These are phyloP conservation scores for Protostelium mycophagum DNA, from an alignment of 78 protist genomes.

Conservation along the genomic window DNA sequence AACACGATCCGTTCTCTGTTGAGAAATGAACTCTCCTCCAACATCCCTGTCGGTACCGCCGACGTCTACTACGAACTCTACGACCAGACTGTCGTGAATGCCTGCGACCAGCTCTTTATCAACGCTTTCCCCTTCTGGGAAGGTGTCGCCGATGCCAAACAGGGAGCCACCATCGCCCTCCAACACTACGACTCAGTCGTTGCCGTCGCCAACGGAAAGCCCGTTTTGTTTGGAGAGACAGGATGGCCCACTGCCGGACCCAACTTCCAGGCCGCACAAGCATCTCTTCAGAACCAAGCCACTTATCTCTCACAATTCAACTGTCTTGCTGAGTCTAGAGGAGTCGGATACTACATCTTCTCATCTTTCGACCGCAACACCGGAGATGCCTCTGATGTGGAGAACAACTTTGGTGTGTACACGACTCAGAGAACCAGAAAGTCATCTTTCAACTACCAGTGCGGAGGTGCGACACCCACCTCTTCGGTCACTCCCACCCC, in stretches of 20 bases:
- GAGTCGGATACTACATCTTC: not conserved
- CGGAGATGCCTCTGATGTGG: not conserved
- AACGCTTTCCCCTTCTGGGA: not conserved
- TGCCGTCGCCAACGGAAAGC: not conserved
- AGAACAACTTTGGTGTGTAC: not conserved
- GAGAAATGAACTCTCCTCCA: not conserved
- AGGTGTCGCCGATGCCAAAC: not conserved
- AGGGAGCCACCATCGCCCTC: not conserved
- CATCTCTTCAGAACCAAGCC: not conserved
- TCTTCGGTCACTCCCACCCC: not conserved
- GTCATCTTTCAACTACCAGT: not conserved
- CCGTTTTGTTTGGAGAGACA: not conserved
- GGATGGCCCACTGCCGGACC: not conserved
- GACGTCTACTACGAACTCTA: not conserved
- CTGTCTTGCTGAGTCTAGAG: not conserved
- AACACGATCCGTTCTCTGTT: not conserved
- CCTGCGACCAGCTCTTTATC: not conserved
- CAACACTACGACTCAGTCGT: not conserved
- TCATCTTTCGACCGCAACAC: not conserved
- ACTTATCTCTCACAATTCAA: not conserved
- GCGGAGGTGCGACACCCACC: not conserved
- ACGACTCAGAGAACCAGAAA: not conserved
- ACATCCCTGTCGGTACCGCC: not conserved
- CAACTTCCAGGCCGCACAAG: not conserved
- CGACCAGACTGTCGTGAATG: not conserved